These are phyloP conservation scores for Ceratobasidium sp. DNA, from an alignment of 1,284 basidiomycete genomes.

Conservation along the genomic window DNA sequence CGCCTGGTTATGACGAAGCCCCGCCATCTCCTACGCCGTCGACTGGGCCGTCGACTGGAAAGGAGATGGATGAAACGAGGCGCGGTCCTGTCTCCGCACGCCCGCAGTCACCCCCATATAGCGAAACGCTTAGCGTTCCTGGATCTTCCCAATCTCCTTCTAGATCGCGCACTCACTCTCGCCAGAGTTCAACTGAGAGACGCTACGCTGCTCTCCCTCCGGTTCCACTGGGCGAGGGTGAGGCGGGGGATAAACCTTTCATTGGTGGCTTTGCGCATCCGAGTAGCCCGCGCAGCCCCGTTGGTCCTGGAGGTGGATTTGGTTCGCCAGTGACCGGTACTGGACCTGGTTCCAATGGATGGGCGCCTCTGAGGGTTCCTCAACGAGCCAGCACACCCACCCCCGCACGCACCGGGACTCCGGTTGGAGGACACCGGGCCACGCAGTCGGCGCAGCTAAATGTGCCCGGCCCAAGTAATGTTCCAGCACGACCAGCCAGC, in stretches of 20 bases:
- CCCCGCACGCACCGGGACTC: slow-evolving; percentile 53
- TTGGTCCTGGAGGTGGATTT: slow-evolving; percentile 23
- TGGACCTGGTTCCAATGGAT: slow-evolving; percentile 35
- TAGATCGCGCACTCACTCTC: slow-evolving; percentile 23
- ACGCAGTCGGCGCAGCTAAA: slow-evolving; percentile 38
- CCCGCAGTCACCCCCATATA: slow-evolving; percentile 33
- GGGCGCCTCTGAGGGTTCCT: slow-evolving; percentile 31
- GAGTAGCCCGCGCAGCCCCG: slow-evolving; percentile 33
- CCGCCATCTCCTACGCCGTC: slow-evolving; percentile 49
- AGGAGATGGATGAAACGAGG: slow-evolving; percentile 11
- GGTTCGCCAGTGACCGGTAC: slow-evolving; percentile 45
- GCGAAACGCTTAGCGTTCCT: slow-evolving; percentile 28
- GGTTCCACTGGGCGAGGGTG: slow-evolving; percentile 49
- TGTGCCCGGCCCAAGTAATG: slow-evolving; percentile 31
- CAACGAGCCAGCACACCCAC: slow-evolving; percentile 47
- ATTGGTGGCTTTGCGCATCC: slow-evolving; percentile 37
- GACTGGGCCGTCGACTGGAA: slow-evolving; percentile 28
- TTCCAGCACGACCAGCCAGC: slow-evolving; percentile 54
- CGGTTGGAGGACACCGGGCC: slow-evolving; percentile 8
- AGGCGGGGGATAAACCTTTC: slow-evolving; percentile 8
- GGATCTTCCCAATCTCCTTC: slow-evolving; percentile 25
- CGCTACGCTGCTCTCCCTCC: slow-evolving; percentile 54
- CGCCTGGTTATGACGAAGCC: slow-evolving; percentile 71
- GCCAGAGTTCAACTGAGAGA: slow-evolving; percentile 38
- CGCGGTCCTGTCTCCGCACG: slow-evolving; percentile 21